Base-by-base conservation (phyloP, 495 filamentous ascomycete species). In the Letharia columbiana region DNA sequence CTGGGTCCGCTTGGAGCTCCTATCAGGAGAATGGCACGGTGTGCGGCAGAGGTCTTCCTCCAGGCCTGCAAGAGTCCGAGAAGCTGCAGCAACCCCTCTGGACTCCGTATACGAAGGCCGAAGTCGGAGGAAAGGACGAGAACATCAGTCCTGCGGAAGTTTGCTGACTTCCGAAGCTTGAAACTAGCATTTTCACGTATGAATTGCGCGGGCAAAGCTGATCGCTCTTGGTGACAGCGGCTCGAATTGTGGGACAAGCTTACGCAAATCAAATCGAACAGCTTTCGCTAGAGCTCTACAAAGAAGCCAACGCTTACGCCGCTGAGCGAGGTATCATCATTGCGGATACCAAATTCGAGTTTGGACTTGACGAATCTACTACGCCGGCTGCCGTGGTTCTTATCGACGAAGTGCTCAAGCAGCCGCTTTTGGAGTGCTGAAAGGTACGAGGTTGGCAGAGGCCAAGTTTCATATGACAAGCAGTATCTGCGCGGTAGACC, bases 41-140 rank as follows among this genome's bases (percentile, higher is more conserved):
- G 33, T 89, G 96, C 73, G 90, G 89, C 8, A 87, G 91, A 56
- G 75, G 80, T 31, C 78, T 94, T 54, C 79, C 85, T 8, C 77
- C 80, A 13, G 90, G 89, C 0, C 75, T 96, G 66, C 72, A 80
- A 69, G 89, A 92, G 76, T 90, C 89, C 70, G 78, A 90, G 72
- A 80, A 81, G 20, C 86, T 98, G 70, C 77, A 77, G 45, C 81
- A 82, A 28, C 85, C 92, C 31, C 83, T 96, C 65, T 97, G 91
- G 74, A 98, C 94, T 11, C 91, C 91, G 11, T 88, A 83, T 70
- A 97, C 92, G 4, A 98, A 98, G 80, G 94, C 94, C 0, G 88
- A 91, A 71, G 78, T 81, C 64, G 93, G 93, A 2, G 78, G 85
- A 64, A 85, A 96, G 68, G 94, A 98, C 77, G 88, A 93, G 79